Percentiles rank a stretch among this genome's conserved stretches.
Evolutionary conservation across 768 basidiomycete species (phyloP).

Genomic region (Mycena belliarum): DNA sequence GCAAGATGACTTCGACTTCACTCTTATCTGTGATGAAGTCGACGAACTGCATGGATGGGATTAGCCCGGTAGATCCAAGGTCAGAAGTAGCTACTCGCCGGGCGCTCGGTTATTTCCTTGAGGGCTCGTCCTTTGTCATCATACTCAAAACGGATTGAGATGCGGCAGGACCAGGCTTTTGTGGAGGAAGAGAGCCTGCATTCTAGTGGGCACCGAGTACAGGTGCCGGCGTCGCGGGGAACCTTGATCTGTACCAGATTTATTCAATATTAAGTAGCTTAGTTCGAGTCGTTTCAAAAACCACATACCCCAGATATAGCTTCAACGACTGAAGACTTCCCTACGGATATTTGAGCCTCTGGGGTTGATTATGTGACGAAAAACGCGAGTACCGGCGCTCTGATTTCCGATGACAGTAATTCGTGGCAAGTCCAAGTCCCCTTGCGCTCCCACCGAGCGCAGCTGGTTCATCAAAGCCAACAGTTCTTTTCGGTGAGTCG

Average conservation of each 20-base stretch:
- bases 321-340: slow-evolving; percentile 49
- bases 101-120: slow-evolving; percentile 22
- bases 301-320: slow-evolving; percentile 47
- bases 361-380: neutral
- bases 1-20: slow-evolving; percentile 43
- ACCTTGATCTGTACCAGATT: slow-evolving; percentile 46
- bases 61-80: neutral
- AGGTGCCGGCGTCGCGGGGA: slow-evolving; percentile 50
- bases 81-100: neutral
- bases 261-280: neutral
- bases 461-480: slow-evolving; percentile 33
- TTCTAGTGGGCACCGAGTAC: slow-evolving; percentile 43
- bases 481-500: slow-evolving; percentile 31
- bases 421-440: slow-evolving; percentile 48
- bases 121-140: slow-evolving; percentile 32
- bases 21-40: slow-evolving; percentile 34
- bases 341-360: slow-evolving; percentile 11
- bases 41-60: slow-evolving; percentile 18
- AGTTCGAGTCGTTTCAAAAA: neutral
- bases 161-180: slow-evolving; percentile 35
- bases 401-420: slow-evolving; percentile 57
- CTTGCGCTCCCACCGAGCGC: slow-evolving; percentile 40
- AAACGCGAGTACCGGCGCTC: slow-evolving; percentile 38
- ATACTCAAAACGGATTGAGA: slow-evolving; percentile 44
- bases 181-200: slow-evolving; percentile 31